These are phyloP conservation scores for Thermochaetoides thermophila DNA, from an alignment of 495 filamentous ascomycete species.

Conservation along the genomic window DNA sequence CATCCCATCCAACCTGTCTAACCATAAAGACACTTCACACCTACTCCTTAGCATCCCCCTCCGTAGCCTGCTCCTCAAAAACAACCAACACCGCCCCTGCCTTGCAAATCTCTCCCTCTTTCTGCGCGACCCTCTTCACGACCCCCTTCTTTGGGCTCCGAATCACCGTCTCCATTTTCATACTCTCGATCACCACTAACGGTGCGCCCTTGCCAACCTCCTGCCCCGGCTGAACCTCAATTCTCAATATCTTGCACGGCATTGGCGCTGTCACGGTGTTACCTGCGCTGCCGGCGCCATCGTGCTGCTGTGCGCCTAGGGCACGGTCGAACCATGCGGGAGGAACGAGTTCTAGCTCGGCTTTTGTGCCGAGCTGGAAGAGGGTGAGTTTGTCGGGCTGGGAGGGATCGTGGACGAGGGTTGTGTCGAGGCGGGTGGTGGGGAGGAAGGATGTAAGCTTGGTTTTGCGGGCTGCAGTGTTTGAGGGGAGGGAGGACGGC, in stretches of 20 bases:
- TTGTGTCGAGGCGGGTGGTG: constrained; percentile 65
- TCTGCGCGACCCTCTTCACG: constrained; percentile 69
- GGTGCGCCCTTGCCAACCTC: constrained; percentile 72
- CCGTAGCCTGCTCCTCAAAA: constrained; percentile 27
- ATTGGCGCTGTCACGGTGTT: constrained; percentile 79
- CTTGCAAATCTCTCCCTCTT: constrained; percentile 55
- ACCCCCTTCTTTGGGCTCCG: constrained; percentile 72
- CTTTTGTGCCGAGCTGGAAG: constrained; percentile 73
- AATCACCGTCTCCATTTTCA: constrained; percentile 99
- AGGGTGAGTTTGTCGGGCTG: constrained; percentile 49
- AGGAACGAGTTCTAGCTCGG: constrained; percentile 47
- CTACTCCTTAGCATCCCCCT: constrained; percentile 16
- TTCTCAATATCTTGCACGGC: constrained; percentile 84
- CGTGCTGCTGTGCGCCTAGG: constrained; percentile 66
- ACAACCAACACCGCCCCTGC: constrained; percentile 40
- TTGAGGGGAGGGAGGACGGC: constrained; percentile 10
- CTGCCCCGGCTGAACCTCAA: constrained; percentile 69
- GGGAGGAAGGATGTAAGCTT: constrained; percentile 50
- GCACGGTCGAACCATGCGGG: constrained; percentile 81
- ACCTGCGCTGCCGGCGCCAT: constrained; percentile 61
- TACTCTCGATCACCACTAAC: constrained; percentile 94
- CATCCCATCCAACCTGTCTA: too few relatives aligned
- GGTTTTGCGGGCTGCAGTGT: too few relatives aligned
- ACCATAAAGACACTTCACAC: too few relatives aligned
- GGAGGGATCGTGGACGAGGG: constrained; percentile 49